Evolutionary conservation across 306 rosid species (phyloP).

Genomic region (Myrica gale): DNA sequence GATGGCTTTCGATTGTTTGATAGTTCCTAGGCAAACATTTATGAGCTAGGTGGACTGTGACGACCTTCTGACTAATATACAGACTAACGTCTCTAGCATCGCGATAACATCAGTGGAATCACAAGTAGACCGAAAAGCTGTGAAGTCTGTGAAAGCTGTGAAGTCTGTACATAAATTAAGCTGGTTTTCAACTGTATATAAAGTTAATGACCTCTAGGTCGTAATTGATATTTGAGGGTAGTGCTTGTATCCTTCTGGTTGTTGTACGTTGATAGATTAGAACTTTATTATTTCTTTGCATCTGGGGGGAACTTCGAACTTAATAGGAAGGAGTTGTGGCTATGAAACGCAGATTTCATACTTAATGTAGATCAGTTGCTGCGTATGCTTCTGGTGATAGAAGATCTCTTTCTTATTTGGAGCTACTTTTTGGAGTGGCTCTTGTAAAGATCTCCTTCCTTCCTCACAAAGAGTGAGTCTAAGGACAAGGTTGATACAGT

Average conservation of each 20-base stretch:
- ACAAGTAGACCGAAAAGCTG: not conserved
- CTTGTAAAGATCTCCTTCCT: not conserved
- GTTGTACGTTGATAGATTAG: not conserved
- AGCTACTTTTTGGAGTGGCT: not conserved
- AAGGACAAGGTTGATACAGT: not conserved
- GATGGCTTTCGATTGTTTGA: not conserved
- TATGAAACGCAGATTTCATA: not conserved
- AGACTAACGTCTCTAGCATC: not conserved
- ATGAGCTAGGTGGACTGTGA: not conserved
- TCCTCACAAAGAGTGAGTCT: not conserved
- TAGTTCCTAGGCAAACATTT: not conserved
- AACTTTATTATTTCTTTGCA: not conserved
- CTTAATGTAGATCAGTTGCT: not conserved
- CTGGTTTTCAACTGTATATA: not conserved
- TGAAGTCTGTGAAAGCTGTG: no score
- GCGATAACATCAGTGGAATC: not conserved
- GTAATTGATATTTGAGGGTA: not conserved
- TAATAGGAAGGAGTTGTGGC: no score
- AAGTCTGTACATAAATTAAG: not conserved
- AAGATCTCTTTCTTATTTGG: not conserved
- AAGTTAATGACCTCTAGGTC: not conserved
- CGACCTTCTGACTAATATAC: not conserved
- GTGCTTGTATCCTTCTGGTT: not conserved
- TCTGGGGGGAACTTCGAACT: not conserved
- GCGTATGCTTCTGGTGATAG: no score